Percentiles rank a stretch among this genome's conserved stretches.
phyloP scores from a whole-genome alignment of 2,329 filamentous ascomycete species.

The Lecanosticta acicola region DNA sequence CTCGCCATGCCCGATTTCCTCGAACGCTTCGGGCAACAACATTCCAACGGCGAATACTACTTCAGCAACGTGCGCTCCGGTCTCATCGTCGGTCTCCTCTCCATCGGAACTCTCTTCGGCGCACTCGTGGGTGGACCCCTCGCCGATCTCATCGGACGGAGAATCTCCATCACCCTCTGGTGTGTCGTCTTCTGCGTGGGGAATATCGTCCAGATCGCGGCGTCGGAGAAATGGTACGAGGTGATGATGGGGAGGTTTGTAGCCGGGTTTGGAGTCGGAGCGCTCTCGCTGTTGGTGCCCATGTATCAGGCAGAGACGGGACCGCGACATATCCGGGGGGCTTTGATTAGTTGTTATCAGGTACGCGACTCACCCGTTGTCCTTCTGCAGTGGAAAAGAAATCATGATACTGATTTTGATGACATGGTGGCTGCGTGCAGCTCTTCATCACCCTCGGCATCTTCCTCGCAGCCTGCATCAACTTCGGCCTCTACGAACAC shows the following conservation, averaged over 20 bases:
- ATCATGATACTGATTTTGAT: no score
- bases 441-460: constrained; percentile 65
- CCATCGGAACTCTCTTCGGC: constrained; percentile 56
- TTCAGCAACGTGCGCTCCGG: constrained; percentile 58
- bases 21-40: constrained; percentile 47
- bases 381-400: neutral
- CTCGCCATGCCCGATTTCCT: constrained; percentile 55
- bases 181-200: constrained; percentile 59
- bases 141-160: constrained; percentile 57
- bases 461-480: constrained; percentile 45
- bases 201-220: constrained; percentile 60
- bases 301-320: constrained; percentile 62
- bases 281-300: constrained; percentile 57
- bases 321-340: constrained; percentile 58
- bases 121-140: constrained; percentile 54
- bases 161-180: constrained; percentile 55
- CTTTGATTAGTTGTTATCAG: constrained; percentile 58
- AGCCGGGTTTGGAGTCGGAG: constrained; percentile 60
- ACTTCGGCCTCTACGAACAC: constrained; percentile 54
- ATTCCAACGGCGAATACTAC: constrained; percentile 14
- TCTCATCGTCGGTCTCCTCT: constrained; percentile 54
- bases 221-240: constrained; percentile 54
- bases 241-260: constrained; percentile 59
- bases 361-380: no score
- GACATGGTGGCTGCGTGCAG: constrained; percentile 36